A percentile compares a stretch with the other conserved stretches of the same genome.
phyloP scores from a whole-genome alignment of 2,329 filamentous ascomycete species.

The Ophiocordyceps robertsii region DNA sequence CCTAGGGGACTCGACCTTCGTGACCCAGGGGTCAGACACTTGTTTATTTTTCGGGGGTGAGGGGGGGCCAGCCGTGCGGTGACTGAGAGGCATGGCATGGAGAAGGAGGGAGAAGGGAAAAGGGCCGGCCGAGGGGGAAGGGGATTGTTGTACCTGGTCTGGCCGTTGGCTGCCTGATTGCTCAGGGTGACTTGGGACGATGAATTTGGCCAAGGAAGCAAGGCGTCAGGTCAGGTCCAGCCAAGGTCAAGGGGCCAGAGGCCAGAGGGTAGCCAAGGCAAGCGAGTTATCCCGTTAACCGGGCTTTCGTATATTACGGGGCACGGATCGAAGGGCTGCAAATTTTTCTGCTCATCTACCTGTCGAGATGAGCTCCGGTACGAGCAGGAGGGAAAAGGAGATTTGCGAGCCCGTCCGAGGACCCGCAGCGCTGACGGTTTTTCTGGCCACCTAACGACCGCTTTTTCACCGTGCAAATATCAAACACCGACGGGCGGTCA shows the following conservation, averaged over 20 bases:
- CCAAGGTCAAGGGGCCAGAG: neutral
- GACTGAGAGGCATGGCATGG: neutral
- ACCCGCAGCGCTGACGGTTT: slow-evolving; percentile 1
- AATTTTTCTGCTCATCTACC: neutral
- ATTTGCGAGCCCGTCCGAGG: slow-evolving; percentile 1
- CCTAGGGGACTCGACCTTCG: neutral
- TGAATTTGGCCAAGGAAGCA: neutral
- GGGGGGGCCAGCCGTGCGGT: too few species aligned
- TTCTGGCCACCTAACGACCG: neutral
- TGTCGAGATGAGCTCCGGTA: slow-evolving; percentile 1
- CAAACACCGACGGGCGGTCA: neutral
- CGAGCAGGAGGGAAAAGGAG: neutral
- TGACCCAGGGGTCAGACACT: slow-evolving; percentile 1
- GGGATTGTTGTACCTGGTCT: neutral
- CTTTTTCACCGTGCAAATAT: neutral
- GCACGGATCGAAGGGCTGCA: slow-evolving; percentile 1
- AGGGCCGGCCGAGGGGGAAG: neutral
- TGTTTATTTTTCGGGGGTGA: neutral
- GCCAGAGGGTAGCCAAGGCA: neutral
- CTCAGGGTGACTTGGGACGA: neutral
- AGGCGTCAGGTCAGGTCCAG: neutral
- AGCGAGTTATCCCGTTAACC: neutral
- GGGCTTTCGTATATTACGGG: neutral
- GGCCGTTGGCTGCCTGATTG: neutral
- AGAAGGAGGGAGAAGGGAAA: neutral